These are phyloP conservation scores for Cornus controversa DNA, from an alignment of 148 eudicot genomes.

Conservation along the genomic window DNA sequence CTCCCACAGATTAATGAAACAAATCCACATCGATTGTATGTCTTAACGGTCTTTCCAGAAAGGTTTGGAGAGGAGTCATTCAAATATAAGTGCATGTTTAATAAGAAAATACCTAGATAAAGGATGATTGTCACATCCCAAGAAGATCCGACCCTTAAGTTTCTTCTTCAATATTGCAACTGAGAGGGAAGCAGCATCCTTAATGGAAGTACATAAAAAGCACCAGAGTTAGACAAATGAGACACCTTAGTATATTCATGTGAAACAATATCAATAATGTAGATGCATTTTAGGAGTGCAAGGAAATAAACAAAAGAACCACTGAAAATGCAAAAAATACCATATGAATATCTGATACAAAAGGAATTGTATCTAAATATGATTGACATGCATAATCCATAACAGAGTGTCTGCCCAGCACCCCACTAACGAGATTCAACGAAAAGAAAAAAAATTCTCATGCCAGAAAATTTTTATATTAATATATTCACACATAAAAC, in stretches of 20 bases:
- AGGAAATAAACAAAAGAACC: not conserved
- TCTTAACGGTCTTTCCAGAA: not conserved
- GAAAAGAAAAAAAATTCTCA: too few species aligned
- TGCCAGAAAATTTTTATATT: too few species aligned
- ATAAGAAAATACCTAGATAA: conserved; percentile 57
- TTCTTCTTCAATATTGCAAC: conserved; percentile 72
- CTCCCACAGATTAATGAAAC: not conserved
- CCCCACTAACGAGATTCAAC: too few species aligned
- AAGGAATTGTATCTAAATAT: too few species aligned
- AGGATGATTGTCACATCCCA: conserved; percentile 94
- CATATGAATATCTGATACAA: too few species aligned
- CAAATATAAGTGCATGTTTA: not conserved
- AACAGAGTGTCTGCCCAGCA: too few species aligned
- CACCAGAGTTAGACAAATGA: not conserved
- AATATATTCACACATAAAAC: too few species aligned
- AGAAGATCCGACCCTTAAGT: conserved; percentile 48
- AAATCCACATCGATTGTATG: not conserved
- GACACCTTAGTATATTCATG: not conserved
- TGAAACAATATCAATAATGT: not conserved
- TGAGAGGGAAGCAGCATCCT: conserved; percentile 88
- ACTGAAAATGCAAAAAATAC: not conserved
- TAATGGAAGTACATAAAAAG: not conserved
- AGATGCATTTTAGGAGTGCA: not conserved
- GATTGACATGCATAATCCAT: too few species aligned
- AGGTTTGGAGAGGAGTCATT: not conserved